These are phyloP conservation scores for Scopulariopsis brevicaulis DNA, from an alignment of 2,329 filamentous ascomycete genomes.

Conservation along the genomic window DNA sequence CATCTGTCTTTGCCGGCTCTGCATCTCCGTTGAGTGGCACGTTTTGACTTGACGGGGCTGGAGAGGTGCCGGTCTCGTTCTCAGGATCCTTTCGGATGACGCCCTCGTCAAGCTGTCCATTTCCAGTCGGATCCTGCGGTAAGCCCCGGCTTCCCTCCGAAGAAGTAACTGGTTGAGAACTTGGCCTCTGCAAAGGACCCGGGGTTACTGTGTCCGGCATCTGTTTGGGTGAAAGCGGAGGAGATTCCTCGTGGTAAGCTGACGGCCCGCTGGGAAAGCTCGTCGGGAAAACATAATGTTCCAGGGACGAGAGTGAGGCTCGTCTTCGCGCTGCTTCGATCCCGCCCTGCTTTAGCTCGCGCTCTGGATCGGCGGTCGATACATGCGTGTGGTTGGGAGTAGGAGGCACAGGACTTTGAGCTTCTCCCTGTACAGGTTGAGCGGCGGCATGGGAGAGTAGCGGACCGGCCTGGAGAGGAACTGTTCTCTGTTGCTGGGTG, in stretches of 20 bases:
- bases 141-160: neutral
- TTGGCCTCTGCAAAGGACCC: neutral
- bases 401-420: neutral
- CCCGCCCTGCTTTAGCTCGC: neutral
- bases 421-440: neutral
- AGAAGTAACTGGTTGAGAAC: neutral
- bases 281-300: conserved; percentile 17
- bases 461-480: neutral
- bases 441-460: neutral
- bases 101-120: neutral
- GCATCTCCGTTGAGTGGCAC: neutral
- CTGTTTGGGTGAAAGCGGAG: conserved; percentile 23
- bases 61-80: neutral
- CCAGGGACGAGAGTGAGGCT: conserved; percentile 8
- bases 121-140: neutral
- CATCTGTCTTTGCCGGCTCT: neutral
- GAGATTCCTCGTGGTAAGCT: conserved; percentile 14
- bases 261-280: conserved; percentile 7
- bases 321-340: neutral
- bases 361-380: neutral
- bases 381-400: neutral
- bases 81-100: neutral
- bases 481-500: neutral
- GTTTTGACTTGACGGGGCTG: neutral
- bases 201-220: conserved; percentile 6